Conservation (phyloP, 1,284 basidiomycete species). For the Xanthoconium separans region DNA sequence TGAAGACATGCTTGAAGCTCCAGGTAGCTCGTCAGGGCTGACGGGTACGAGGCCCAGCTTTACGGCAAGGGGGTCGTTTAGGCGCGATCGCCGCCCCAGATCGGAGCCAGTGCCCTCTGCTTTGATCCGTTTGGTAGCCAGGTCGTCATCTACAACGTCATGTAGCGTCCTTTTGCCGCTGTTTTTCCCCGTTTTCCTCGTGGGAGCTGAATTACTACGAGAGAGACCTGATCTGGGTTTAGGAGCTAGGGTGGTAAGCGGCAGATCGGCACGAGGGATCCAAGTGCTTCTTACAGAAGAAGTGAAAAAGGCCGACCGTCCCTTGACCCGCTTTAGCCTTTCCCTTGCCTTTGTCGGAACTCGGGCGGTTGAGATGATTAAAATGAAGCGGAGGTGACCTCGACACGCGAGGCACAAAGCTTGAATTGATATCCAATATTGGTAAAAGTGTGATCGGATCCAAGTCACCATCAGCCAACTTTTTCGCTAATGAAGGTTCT, state of each 20-base stretch:
- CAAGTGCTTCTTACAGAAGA: conserved; percentile 54
- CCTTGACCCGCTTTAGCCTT: conserved; percentile 41
- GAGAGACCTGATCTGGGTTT: conserved; percentile 37
- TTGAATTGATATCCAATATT: conserved; percentile 81
- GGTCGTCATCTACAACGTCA: conserved; percentile 66
- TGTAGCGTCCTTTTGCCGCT: conserved; percentile 74
- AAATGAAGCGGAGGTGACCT: conserved; percentile 38
- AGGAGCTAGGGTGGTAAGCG: conserved; percentile 42
- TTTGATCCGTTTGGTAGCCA: conserved; percentile 50
- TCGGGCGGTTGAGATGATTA: conserved; percentile 29
- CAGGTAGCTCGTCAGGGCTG: conserved; percentile 31
- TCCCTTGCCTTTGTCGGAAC: conserved; percentile 37
- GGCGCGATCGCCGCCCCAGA: conserved; percentile 35
- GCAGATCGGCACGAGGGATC: conserved; percentile 27
- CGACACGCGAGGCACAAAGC: conserved; percentile 53
- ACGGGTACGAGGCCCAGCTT: conserved; percentile 7
- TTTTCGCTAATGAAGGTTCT: conserved; percentile 56
- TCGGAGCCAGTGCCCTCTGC: conserved; percentile 24
- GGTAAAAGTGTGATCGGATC: conserved; percentile 75
- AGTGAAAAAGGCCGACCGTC: conserved; percentile 50
- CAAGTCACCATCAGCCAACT: conserved; percentile 72
- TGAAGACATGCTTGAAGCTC: conserved; percentile 38
- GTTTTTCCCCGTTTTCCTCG: conserved; percentile 46
- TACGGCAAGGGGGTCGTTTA: conserved; percentile 21
- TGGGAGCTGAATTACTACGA: conserved; percentile 31